Evolutionary conservation across 148 eudicot species (phyloP), one percentile per base, ranked within the genome.

Genomic region (Silene latifolia): DNA sequence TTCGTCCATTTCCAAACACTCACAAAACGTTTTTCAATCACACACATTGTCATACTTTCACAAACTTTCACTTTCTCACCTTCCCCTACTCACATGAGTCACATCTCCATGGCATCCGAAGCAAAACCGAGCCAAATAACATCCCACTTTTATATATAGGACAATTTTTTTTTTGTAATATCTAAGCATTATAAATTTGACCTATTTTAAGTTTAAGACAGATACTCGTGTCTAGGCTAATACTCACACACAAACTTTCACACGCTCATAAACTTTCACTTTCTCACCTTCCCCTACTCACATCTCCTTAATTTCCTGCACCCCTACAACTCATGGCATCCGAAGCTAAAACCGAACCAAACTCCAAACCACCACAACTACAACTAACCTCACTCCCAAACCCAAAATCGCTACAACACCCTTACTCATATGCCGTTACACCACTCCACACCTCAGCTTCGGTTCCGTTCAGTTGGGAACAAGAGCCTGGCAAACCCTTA

Each of bases 391-490:
- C 86, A 21, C 25, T 82, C 1, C 78, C 68, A 17, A 32, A 71
- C 13, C 72, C 58, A 18, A 78, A 72, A 24, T 74, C 82, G 2
- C 66, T 81, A 3, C 82, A 81, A 42, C 81, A 68, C 48, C 61
- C 24, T 13, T 24, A 48, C 7, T 78, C 90, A 12, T 84, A 84
- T 8, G 78, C 58, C 46, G 12, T 69, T 0, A 83, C 88, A 14
- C 97, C 97, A 13, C 89, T 83, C 69, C 89, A 86, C 70, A 80
- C 90, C 56, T 77, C 67, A 0, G 93, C 93, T 6, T 85, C 96
- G 7, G 83, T 92, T 0, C 98, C 98, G 35, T 90, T 92, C 83
- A 80, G 74, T 2, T 92, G 98, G 96, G 98, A 92, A 60, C 91
- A 92, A 76, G 77, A 87, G 71, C 98, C 98, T 4, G 98, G 98